phyloP scores from a whole-genome alignment of 1,284 basidiomycete genomes.

The Heterobasidion irregulare region DNA sequence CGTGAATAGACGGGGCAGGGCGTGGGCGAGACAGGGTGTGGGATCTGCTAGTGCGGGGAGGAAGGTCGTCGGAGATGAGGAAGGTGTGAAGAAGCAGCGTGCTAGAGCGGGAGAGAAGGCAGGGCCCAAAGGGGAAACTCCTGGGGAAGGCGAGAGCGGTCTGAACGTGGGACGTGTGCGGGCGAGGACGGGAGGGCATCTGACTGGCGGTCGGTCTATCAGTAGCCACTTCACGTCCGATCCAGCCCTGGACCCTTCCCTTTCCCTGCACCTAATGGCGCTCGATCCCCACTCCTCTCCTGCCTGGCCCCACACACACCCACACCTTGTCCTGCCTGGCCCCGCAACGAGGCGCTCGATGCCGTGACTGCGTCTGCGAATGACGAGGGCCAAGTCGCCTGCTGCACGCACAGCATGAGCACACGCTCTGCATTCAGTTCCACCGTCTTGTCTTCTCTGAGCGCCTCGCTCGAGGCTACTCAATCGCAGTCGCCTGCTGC shows the following conservation, averaged over 20 bases:
- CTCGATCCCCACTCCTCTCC: not conserved
- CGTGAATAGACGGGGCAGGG: conserved; percentile 4
- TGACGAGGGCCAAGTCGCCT: too few relatives aligned
- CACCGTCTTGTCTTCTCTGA: too few relatives aligned
- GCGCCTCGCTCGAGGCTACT: not conserved
- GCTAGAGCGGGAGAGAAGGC: not conserved
- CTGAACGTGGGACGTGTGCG: too few relatives aligned
- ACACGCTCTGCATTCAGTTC: too few relatives aligned
- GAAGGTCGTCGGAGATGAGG: not conserved
- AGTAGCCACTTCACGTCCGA: not conserved
- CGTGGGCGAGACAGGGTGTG: not conserved
- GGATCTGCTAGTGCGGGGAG: not conserved
- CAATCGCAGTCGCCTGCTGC: not conserved
- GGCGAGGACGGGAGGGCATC: too few relatives aligned
- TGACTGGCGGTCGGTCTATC: too few relatives aligned
- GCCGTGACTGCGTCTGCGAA: too few relatives aligned
- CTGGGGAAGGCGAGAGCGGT: not conserved
- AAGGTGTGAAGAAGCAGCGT: conserved; percentile 5
- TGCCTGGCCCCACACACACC: too few relatives aligned
- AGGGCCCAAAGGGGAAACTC: not conserved
- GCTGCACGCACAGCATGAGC: too few relatives aligned
- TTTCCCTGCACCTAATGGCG: not conserved
- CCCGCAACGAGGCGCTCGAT: too few relatives aligned
- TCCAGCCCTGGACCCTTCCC: not conserved
- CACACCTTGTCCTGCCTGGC: too few relatives aligned